phyloP scores from a whole-genome alignment of 2,329 filamentous ascomycete species.

The Fusarium poae region DNA sequence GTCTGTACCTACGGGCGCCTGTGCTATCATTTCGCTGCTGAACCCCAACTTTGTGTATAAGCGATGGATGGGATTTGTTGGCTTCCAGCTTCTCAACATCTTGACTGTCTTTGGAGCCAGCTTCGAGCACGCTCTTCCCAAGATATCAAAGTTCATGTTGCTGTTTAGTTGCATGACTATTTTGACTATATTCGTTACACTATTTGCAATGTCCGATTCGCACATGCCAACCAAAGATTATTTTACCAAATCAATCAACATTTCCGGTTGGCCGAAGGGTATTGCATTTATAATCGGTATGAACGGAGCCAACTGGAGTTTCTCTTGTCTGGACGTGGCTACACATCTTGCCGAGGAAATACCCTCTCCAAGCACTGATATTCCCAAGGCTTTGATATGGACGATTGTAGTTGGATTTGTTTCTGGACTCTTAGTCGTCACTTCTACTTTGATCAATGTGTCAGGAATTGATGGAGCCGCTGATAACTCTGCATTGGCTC shows the following conservation, averaged over 20 bases:
- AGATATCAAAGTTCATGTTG: constrained; percentile 2
- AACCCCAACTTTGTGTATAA: constrained; percentile 13
- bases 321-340: constrained; percentile 8
- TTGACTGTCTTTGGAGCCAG: constrained; percentile 3
- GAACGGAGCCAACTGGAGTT: constrained; percentile 13
- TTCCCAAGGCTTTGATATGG: constrained; percentile 15
- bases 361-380: constrained; percentile 3
- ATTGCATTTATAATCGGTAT: constrained; percentile 14
- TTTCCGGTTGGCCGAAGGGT: constrained; percentile 13
- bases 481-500: constrained; percentile 11
- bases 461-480: not conserved
- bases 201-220: constrained; percentile 7
- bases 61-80: constrained; percentile 13
- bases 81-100: constrained; percentile 8
- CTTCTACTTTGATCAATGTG: not conserved
- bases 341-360: constrained; percentile 20
- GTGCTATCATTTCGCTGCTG: not conserved
- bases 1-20: not conserved
- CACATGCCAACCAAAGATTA: not conserved
- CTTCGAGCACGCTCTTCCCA: constrained; percentile 4
- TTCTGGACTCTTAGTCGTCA: constrained; percentile 8
- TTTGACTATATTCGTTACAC: constrained; percentile 2
- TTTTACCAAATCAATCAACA: constrained; percentile 10
- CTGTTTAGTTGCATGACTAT: constrained; percentile 11
- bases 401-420: constrained; percentile 9